Base-by-base conservation (phyloP, 805 yeast species). In the Alloascoidea africana region DNA sequence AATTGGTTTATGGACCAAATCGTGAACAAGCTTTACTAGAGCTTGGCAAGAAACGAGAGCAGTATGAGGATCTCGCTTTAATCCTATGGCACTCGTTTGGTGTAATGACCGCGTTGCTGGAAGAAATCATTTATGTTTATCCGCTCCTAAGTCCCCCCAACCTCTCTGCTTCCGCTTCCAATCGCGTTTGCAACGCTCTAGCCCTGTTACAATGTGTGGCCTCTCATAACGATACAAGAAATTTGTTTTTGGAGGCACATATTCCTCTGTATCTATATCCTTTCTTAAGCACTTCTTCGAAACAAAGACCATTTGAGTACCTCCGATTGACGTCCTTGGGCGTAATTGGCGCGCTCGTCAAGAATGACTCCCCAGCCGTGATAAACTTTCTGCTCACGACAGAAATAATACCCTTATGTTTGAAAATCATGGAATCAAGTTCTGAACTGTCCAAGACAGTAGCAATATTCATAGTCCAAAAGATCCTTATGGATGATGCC, bases 201-300 rank as follows among this genome's bases (percentile, higher is more conserved):
- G 96, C 96, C 5, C 68, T 91, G 36, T 66, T 89, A 45, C 98
- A 89, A 58, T 91, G 98, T 59, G 96, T 89, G 33, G 98, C 98
- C 2, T 82, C 95, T 1, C 96, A 91, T 54, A 76, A 78, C 30
- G 94, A 85, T 45, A 91, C 97, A 0, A 74, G 95, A 53, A 76
- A 73, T 18, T 67, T 81, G 39, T 89, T 89, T 48, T 62, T 89
- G 43, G 77, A 74, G 55, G 96, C 97, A 2, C 94, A 91, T 50
- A 75, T 89, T 41, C 96, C 97, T 36, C 64, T 91, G 36, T 91
- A 86, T 48, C 63, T 89, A 41, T 91, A 91, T 59, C 98, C 98
- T 18, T 89, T 89, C 51, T 68, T 89, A 52, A 85, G 86, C 52
- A 87, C 97, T 3, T 82, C 82, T 45, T 83, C 94, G 27, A 80